Base-by-base conservation (phyloP, 73 alveolate genomes). In the Paramecium sonneborni region DNA sequence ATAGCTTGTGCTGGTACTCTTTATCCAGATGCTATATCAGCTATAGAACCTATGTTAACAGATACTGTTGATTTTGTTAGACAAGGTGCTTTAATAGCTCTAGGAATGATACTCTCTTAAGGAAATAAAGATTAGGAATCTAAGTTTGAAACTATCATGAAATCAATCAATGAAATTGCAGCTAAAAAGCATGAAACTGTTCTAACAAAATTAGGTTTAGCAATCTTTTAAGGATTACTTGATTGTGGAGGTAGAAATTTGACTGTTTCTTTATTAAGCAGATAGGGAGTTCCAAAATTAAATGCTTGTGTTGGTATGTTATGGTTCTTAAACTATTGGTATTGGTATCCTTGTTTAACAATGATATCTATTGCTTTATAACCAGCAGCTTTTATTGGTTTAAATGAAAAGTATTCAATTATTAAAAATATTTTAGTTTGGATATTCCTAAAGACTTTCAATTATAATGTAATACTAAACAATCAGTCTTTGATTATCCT, bases 1-100 rank as follows among this genome's bases (percentile, higher is more conserved):
- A 98, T 99, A 43, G 99, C 99, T 9, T 97, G 99, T 88, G 99
- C 99, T 10, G 99, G 99, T 35, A 98, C 98, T n/a, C 99, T 99
- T 0, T 84, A 95, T 87, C 94, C 88, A 56, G 98, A 97, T 9
- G 99, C 99, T 1, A 88, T 97, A 28, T 92, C 93, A 55, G 95
- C 96, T 26, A 92, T 98, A 21, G 98, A 97, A 68, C 99, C 99
- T 11, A 92, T 98, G 92, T 92, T 96, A 43, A 86, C 96, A 9
- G 99, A 98, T 89, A 93, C 95, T 35, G 96, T 92, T 44, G 98
- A 97, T 56, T 97, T 97, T 92, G 99, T 98, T 2, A 95, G 99
- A 88, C 97, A 98, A 86, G 98, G 97, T 1, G 99, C 99, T 1
- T 93, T 97, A 85, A 96, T 98, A 62, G 97, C 99, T 26, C 86